phyloP scores from a whole-genome alignment of 208 protist genomes.

The Wallacemonas sp. region DNA sequence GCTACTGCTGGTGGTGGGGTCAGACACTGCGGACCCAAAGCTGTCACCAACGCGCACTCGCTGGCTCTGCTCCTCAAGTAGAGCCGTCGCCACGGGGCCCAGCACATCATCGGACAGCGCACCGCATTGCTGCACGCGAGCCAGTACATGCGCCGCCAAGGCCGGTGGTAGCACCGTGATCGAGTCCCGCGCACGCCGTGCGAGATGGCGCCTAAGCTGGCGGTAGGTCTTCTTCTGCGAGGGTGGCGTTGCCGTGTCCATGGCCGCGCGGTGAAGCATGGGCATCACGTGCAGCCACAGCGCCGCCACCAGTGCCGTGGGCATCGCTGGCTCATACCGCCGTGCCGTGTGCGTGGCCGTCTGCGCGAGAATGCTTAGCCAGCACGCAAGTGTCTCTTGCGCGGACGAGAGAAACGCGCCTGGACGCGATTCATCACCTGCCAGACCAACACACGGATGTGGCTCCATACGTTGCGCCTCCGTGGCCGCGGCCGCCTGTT shows the following conservation, averaged over 20 bases:
- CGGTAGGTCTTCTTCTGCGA: slow-evolving; percentile 17
- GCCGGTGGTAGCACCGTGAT: slow-evolving; percentile 23
- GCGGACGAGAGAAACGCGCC: background rate
- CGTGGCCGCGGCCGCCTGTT: background rate
- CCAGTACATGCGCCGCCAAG: slow-evolving; percentile 34
- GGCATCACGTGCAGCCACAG: slow-evolving; percentile 54
- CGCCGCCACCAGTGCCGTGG: slow-evolving; percentile 37
- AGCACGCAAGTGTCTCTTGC: slow-evolving; percentile 1
- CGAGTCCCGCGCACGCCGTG: slow-evolving; percentile 42
- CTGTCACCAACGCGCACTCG: background rate
- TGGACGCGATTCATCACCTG: too few species aligned
- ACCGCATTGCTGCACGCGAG: slow-evolving; percentile 53
- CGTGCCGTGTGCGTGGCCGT: slow-evolving; percentile 25
- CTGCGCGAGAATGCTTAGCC: slow-evolving; percentile 11
- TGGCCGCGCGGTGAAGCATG: slow-evolving; percentile 5
- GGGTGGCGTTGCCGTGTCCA: background rate
- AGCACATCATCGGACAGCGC: slow-evolving; percentile 75
- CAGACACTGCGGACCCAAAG: background rate
- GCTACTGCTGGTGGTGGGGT: background rate
- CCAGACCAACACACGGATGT: background rate
- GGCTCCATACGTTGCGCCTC: background rate
- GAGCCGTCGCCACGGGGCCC: slow-evolving; percentile 39
- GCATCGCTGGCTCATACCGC: slow-evolving; percentile 45
- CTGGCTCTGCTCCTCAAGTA: slow-evolving; percentile 13
- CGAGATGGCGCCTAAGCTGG: slow-evolving; percentile 39